phyloP scores from a whole-genome alignment of 306 rosid species.

The Lithocarpus polystachyus region DNA sequence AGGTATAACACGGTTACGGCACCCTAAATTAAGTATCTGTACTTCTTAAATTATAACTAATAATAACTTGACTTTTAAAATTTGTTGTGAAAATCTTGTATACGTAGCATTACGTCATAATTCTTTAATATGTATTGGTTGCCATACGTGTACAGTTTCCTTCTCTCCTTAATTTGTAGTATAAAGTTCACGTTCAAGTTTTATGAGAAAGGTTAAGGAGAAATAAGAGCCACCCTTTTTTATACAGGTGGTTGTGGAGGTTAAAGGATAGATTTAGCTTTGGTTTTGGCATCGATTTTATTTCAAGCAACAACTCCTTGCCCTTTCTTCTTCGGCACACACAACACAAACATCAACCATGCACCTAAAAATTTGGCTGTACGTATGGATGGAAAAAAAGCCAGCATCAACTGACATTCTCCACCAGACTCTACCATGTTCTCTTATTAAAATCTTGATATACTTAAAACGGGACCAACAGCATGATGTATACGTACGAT shows the following conservation, averaged over 20 bases:
- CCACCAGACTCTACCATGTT: slow-evolving; percentile 22
- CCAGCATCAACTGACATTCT: slow-evolving; percentile 20
- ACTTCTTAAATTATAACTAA: no score
- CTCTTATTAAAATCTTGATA: slow-evolving; percentile 26
- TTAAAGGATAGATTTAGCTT: slow-evolving; percentile 22
- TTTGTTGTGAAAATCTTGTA: no score
- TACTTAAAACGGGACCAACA: slow-evolving; percentile 28
- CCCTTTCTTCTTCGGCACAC: slow-evolving; percentile 11
- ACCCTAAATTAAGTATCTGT: no score
- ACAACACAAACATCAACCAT: slow-evolving; percentile 26
- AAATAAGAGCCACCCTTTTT: slow-evolving; percentile 46
- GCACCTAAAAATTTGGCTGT: slow-evolving; percentile 22
- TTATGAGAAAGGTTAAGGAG: slow-evolving; percentile 30
- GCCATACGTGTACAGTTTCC: slow-evolving; percentile 4
- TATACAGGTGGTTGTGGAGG: slow-evolving; percentile 40
- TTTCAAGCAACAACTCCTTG: slow-evolving; percentile 34
- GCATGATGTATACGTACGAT: slow-evolving; percentile 4
- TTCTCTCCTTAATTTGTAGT: slow-evolving; percentile 17
- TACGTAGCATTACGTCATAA: not conserved
- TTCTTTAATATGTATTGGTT: slow-evolving; percentile 1
- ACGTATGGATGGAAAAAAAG: slow-evolving; percentile 14
- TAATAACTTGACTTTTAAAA: no score
- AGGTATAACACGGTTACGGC: fast-evolving
- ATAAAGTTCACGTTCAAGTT: slow-evolving; percentile 29
- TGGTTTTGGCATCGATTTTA: slow-evolving; percentile 29